Base-by-base conservation (phyloP, 352 stramenopile species). In the Plasmopara viticola region DNA sequence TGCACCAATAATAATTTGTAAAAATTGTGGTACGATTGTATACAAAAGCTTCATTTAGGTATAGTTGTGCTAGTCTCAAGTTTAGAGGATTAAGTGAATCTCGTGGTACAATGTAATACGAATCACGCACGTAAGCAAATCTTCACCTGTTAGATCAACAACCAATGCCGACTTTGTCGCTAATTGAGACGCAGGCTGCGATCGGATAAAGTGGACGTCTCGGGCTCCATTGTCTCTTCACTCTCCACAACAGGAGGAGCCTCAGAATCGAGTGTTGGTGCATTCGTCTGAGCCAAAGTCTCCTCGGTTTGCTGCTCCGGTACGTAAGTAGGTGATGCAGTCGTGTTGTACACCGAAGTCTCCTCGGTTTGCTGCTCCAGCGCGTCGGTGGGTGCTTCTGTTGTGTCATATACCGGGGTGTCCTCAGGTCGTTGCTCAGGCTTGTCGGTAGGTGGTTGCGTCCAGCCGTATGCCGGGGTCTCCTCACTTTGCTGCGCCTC, bases 261-360 rank as follows among this genome's bases (percentile, higher is more conserved):
- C 25, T 54, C 53, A 5, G 37, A 45, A 2, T 41, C 29, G 30
- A 29, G 39, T 1, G 37, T 30, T 12, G 48, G 35, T 8, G 33
- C 42, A 6, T 48, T 48, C 7, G 54, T 58, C 18, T 48, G 25
- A 8, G 30, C 56, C 4, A 35, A 14, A 12, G 48, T 57, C 14
- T 50, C 29, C 13, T 47, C 42, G 18, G 34, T 48, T 0, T 48
- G 25, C 10, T 35, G 35, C 4, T 41, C 15, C 12, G 53, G 46
- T 34, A 15, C 53, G 39, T 60, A 39, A 2, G 47, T 48, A 15
- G 37, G n/a, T 29, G 4, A 6, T 4, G 6, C 29, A 13, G 43
- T 48, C 14, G 51, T 58, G 1, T 40, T 18, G 12, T 44, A 40
- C 10, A 28, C 33, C 10, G 55, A n/a, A 8, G 54, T 51, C 1